A percentile compares a stretch with the other conserved stretches of the same genome.
Evolutionary conservation across 2,329 filamentous ascomycete species (phyloP).

Genomic region (Monosporascus sp.): DNA sequence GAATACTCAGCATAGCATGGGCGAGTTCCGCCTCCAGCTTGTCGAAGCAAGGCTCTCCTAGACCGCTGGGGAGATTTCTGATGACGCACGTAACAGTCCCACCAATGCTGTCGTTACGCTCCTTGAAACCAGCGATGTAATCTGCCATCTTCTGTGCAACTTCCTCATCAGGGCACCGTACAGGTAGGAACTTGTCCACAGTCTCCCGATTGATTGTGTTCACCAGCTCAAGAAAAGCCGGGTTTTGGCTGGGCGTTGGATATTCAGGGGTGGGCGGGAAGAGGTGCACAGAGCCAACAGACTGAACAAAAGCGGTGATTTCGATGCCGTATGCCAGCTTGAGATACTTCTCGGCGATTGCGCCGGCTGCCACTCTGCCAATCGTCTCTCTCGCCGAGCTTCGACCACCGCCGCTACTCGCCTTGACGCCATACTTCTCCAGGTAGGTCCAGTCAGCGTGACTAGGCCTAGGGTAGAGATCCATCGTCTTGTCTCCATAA

Average conservation of each 20-base stretch:
- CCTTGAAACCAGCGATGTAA: constrained; percentile 70
- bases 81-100: constrained; percentile 94
- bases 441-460: constrained; percentile 97
- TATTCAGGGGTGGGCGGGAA: constrained; percentile 66
- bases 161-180: constrained; percentile 73
- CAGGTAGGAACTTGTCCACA: constrained; percentile 80
- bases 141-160: constrained; percentile 69
- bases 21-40: constrained; percentile 89
- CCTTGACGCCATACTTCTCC: constrained; percentile 94
- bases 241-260: constrained; percentile 67
- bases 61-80: constrained; percentile 73
- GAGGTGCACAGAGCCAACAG: constrained; percentile 74
- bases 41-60: constrained; percentile 92
- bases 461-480: constrained; percentile 81
- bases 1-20: constrained; percentile 93
- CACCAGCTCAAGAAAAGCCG: constrained; percentile 70
- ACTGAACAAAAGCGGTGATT: constrained; percentile 86
- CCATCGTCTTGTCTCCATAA: constrained; percentile 86
- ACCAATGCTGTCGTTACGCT: constrained; percentile 81
- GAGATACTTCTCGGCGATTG: constrained; percentile 91
- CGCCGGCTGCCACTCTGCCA: constrained; percentile 82
- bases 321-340: constrained; percentile 75
- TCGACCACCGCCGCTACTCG: constrained; percentile 81
- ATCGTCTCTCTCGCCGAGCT: constrained; percentile 95
- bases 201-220: constrained; percentile 65